Percentiles rank a stretch among this genome's conserved stretches.
Conservation (phyloP, 2,329 filamentous ascomycete species). For the Colletotrichum sp. region DNA sequence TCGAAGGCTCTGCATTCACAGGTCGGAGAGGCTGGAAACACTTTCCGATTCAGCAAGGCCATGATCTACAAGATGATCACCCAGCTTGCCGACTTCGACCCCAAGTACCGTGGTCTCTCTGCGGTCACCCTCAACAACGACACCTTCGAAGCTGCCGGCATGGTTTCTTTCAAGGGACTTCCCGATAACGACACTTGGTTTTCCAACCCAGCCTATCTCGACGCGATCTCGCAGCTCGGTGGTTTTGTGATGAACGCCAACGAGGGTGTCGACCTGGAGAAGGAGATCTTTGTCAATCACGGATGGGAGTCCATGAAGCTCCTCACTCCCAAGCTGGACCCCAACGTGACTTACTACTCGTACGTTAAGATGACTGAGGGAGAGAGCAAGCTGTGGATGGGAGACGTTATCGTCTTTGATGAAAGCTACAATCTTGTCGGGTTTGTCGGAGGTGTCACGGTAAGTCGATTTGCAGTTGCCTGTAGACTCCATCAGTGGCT, state of each 20-base stretch:
- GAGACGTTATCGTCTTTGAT: background rate
- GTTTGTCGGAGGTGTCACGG: background rate
- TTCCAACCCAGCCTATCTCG: background rate
- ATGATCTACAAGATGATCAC: constrained; percentile 77
- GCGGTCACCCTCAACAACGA: background rate
- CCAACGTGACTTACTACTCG: constrained; percentile 42
- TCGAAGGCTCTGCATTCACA: background rate
- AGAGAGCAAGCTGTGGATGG: background rate
- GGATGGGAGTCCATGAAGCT: constrained; percentile 58
- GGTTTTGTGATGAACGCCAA: constrained; percentile 67
- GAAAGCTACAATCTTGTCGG: background rate
- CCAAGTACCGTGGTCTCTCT: constrained; percentile 60
- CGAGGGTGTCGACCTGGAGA: constrained; percentile 58
- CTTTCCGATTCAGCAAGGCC: constrained; percentile 74
- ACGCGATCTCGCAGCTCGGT: background rate
- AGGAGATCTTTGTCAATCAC: constrained; percentile 63
- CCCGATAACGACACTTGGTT: background rate
- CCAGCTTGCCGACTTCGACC: constrained; percentile 60
- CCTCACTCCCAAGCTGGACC: constrained; percentile 49
- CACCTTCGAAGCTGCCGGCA: background rate
- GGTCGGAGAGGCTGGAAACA: constrained; percentile 49
- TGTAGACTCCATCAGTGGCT: fast-evolving
- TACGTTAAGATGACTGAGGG: background rate
- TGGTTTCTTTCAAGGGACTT: background rate
- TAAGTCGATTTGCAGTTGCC: background rate